Evolutionary conservation across 192 early-diverging fungal genomes (phyloP).

Genomic region (Dispira simplex): DNA sequence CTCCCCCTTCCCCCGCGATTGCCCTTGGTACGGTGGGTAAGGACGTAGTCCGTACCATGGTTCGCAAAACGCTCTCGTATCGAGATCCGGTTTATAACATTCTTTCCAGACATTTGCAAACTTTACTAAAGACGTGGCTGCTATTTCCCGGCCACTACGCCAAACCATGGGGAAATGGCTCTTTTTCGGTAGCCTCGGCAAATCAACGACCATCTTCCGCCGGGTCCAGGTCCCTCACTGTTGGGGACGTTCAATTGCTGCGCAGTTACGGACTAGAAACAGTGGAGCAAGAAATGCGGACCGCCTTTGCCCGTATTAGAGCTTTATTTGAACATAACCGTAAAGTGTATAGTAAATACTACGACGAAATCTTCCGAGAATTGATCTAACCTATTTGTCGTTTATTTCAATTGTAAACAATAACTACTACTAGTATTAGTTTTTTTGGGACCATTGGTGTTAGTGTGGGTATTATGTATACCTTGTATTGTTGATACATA

Average conservation of each 20-base stretch:
- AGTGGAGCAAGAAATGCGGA: conserved; percentile 7
- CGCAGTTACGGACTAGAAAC: conserved; percentile 3
- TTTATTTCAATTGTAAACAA: too few species aligned
- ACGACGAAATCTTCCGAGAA: background rate
- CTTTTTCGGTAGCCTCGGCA: background rate
- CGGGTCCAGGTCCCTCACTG: background rate
- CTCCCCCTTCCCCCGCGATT: background rate
- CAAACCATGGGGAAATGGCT: background rate
- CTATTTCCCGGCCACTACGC: conserved; percentile 7
- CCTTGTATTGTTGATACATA: too few species aligned
- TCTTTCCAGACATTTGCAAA: background rate
- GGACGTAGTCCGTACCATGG: conserved; percentile 2
- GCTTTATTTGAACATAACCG: background rate
- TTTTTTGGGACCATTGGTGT: too few species aligned
- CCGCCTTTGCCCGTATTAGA: background rate
- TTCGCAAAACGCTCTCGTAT: conserved; percentile 1
- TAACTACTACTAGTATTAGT: too few species aligned
- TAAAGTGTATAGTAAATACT: background rate
- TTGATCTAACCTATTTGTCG: too few species aligned
- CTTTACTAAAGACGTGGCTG: conserved; percentile 3
- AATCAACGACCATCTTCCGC: background rate
- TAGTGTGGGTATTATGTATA: too few species aligned
- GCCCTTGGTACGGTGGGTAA: background rate
- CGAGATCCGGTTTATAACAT: conserved; percentile 7
- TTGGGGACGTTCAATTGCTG: background rate